Base-by-base conservation (phyloP, 805 yeast genomes). In the Saccharomycopsis schoenii region DNA sequence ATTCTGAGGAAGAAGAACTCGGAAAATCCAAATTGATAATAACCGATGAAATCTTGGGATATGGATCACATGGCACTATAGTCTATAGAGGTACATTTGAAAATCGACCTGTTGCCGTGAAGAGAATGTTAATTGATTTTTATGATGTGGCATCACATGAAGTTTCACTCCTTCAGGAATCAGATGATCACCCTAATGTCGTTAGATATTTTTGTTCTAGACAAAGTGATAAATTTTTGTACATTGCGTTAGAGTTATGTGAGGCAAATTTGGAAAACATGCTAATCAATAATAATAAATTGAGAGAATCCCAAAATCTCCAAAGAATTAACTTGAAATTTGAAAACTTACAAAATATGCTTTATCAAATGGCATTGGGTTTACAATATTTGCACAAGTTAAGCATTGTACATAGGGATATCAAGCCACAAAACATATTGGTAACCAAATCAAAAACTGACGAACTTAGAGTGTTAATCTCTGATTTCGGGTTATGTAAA, bases 171-270 rank as follows among this genome's bases (percentile, higher is more conserved):
- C 74, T 93, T 40, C 96, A 93, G 62, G 97, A 93, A 70, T 89
- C 96, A 74, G 99, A 94, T 68, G 97, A 91, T 70, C 98, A 93
- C 72, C 94, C 97, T 1, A 94, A 94, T 69, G 98, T 94, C 24
- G 83, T 94, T 5, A 76, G 98, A 60, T 94, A 94, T 71, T 94
- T 83, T 70, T 93, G 97, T 73, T 90, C 96, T n/a, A 96, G 93
- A 69, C 84, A 88, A 39, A 86, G 88, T 52, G 96, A 90, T 62
- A 83, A 86, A 68, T 94, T 94, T 69, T 74, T 93, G 59, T 93
- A 90, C 72, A 93, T 94, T 74, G 99, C 98, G 0, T 74, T 94
- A 61, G 99, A 94, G 69, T 77, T 93, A 24, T 94, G 99, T 73
- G 82, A 86, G 17, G 91, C 96, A 8, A 86, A 97, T 1, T 74